Base-by-base conservation (phyloP, 139 green algal species). In the Chlorella sp. region DNA sequence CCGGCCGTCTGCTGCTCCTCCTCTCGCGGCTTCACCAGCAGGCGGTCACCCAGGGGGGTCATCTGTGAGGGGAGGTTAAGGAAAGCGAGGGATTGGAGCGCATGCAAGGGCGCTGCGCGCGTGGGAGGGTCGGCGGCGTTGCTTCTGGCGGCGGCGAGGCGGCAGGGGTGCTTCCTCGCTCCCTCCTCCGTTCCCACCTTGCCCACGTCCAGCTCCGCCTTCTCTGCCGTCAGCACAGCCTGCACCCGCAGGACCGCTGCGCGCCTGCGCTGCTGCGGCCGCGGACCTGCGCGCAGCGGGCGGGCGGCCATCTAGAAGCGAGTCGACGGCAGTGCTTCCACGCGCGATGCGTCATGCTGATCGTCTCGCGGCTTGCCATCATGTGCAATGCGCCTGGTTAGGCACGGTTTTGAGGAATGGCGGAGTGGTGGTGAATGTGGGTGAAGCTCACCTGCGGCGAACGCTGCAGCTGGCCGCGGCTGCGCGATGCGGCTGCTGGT, bases 1-100 rank as follows among this genome's bases (percentile, higher is more conserved):
- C 85, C 85, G 8, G 77, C 76, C 21, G 81, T 83, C 53, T 61
- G 53, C 62, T 76, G 74, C 64, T 84, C 67, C n/a, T 79, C 73
- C 63, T 87, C 83, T 33, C 83, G 56, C 7, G 82, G 82, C 67
- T 89, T 86, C 1, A 90, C 79, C 41, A 90, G 79, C 35, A 90
- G 8, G 23, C 85, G 48, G 69, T 90, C 85, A 31, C 85, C 85
- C 12, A 90, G 79, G 3, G 85, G 85, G 2, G 77, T 65, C 85
- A 90, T 90, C 85, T 90, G 77, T n/a, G 77, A 53, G 29, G 2
- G 45, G 41, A 23, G 35, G 2, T 53, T 40, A 61, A 69, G 42
- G 58, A 48, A 29, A 15, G 45, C 17, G 19, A 45, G 29, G 59
- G 31, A 41, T 25, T 43, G 11, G 31, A 43, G 23, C 59, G 35